Percentiles rank a stretch among this genome's conserved stretches.
Evolutionary conservation across 1,284 basidiomycete genomes (phyloP).

Genomic region (Cutaneotrichosporon mucoides): DNA sequence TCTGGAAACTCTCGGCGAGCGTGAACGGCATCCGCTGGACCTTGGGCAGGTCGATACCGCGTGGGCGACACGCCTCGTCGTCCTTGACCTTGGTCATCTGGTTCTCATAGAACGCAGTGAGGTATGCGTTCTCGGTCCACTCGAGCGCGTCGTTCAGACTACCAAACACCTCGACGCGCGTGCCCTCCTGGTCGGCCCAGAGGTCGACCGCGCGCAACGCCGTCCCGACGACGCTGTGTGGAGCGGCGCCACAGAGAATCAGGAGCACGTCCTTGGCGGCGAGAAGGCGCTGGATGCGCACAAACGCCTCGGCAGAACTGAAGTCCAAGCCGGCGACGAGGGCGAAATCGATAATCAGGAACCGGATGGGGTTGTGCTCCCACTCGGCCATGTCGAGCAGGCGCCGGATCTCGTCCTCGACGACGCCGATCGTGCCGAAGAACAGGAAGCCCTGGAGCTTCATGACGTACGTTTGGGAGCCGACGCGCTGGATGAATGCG

Average conservation of each 20-base stretch:
- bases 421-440: slow-evolving; percentile 88
- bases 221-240: slow-evolving; percentile 61
- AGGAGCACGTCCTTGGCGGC: slow-evolving; percentile 71
- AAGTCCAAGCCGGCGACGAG: slow-evolving; percentile 89
- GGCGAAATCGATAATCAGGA: slow-evolving; percentile 79
- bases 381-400: slow-evolving; percentile 72
- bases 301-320: slow-evolving; percentile 91
- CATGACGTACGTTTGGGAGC: slow-evolving; percentile 84
- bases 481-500: slow-evolving; percentile 83
- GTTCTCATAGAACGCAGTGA: slow-evolving; percentile 52
- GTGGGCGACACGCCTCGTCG: not conserved
- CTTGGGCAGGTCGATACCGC: slow-evolving; percentile 39
- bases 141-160: slow-evolving; percentile 89
- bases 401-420: slow-evolving; percentile 65
- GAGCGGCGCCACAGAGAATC: slow-evolving; percentile 78
- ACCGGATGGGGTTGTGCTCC: slow-evolving; percentile 76
- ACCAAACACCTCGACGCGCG: slow-evolving; percentile 73
- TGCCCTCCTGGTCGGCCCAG: slow-evolving; percentile 61
- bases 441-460: slow-evolving; percentile 85
- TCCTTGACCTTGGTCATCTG: slow-evolving; percentile 22
- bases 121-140: slow-evolving; percentile 86
- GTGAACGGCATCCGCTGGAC: slow-evolving; percentile 45
- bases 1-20: slow-evolving; percentile 59
- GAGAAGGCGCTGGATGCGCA: slow-evolving; percentile 81
- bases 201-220: slow-evolving; percentile 71